Percentiles rank a stretch among this genome's conserved stretches.
Conservation (phyloP, 106 monocot species). For the Allium cepa region DNA sequence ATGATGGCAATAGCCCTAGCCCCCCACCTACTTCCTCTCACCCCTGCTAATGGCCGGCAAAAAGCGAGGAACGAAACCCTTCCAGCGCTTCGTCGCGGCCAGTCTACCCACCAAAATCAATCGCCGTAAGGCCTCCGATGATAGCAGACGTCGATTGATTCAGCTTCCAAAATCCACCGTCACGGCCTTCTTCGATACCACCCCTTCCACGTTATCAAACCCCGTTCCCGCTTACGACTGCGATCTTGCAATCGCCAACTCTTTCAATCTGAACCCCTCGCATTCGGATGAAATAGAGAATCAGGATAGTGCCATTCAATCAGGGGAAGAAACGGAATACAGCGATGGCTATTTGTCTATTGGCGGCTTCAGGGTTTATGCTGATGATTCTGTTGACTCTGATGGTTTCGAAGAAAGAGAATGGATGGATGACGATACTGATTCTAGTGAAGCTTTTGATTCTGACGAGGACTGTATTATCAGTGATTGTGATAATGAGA, state of each 20-base stretch:
- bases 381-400: conserved; percentile 13
- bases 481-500: conserved; percentile 32
- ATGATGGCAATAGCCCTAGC: no score
- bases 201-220: conserved; percentile 1
- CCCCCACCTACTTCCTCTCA: no score
- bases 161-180: conserved; percentile 12
- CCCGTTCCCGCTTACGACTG: conserved; percentile 28
- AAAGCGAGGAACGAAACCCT: conserved; percentile 6
- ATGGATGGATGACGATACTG: conserved; percentile 8
- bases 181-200: conserved; percentile 21
- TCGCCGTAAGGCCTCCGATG: conserved; percentile 13
- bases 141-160: conserved; percentile 10
- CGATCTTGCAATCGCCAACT: conserved; percentile 28
- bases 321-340: conserved; percentile 11
- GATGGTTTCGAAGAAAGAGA: conserved; percentile 13
- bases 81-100: not conserved
- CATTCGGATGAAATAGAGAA: conserved; percentile 9
- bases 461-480: not conserved
- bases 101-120: not conserved
- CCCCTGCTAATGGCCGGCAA: conserved; percentile 10
- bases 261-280: conserved; percentile 39
- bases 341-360: conserved; percentile 61
- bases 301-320: not conserved
- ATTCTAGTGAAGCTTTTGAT: conserved; percentile 8
- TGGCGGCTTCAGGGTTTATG: conserved; percentile 72